A percentile compares a stretch with the other conserved stretches of the same genome.
phyloP scores from a whole-genome alignment of 352 stramenopile genomes.

The Globisporangium acanthophoron region DNA sequence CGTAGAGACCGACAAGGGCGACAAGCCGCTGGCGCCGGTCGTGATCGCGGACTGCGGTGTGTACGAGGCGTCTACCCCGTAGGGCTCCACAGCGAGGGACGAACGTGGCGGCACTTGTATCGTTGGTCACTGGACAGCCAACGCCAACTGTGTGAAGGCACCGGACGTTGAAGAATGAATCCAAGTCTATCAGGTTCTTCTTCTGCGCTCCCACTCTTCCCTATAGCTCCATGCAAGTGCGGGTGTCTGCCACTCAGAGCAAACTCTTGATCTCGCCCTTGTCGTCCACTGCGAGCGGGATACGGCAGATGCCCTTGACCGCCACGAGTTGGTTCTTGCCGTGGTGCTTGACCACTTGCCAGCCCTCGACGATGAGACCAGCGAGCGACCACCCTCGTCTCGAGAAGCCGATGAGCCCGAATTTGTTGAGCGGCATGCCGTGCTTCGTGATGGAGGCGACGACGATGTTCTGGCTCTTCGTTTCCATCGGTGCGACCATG shows the following conservation, averaged over 20 bases:
- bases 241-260: neutral
- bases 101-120: too few relatives aligned
- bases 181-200: too few relatives aligned
- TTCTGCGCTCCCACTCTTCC: too few relatives aligned
- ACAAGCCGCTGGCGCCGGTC: constrained; percentile 91
- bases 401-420: constrained; percentile 23
- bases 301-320: constrained; percentile 13
- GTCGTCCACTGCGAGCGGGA: constrained; percentile 8
- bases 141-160: too few relatives aligned
- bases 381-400: constrained; percentile 21
- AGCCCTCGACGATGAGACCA: constrained; percentile 26
- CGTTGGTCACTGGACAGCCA: too few relatives aligned
- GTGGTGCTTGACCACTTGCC: constrained; percentile 17
- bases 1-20: constrained; percentile 79
- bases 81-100: neutral
- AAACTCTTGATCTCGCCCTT: constrained; percentile 8
- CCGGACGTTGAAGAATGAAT: too few relatives aligned
- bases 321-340: constrained; percentile 9
- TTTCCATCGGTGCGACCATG: constrained; percentile 4
- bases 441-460: constrained; percentile 17
- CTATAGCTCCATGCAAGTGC: too few relatives aligned
- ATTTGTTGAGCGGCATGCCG: constrained; percentile 22
- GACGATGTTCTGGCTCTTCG: constrained; percentile 18
- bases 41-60: constrained; percentile 97
- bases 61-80: constrained; percentile 33